Evolutionary conservation across 192 early-diverging fungal species (phyloP).

Genomic region (Pecoramyces ruminantium): DNA sequence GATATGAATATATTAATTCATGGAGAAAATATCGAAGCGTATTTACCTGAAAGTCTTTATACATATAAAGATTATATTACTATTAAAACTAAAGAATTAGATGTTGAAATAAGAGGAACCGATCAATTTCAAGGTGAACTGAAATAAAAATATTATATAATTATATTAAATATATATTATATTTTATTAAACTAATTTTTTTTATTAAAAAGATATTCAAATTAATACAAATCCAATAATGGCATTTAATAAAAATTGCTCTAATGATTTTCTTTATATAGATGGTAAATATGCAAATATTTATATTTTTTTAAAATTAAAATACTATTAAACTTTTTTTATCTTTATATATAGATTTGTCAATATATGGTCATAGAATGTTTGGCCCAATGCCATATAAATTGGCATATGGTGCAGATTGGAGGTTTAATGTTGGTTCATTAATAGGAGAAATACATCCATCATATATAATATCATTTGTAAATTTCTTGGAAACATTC

Average conservation of each 20-base stretch:
- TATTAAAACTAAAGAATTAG: neutral
- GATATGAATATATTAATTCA: neutral
- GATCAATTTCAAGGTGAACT: neutral
- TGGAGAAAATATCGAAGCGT: neutral
- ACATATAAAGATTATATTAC: neutral
- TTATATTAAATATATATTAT: too few species aligned
- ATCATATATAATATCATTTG: neutral
- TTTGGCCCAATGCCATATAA: neutral
- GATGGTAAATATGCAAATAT: neutral
- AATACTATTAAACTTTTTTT: too few species aligned
- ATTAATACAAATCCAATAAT: neutral
- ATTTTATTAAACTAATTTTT: neutral
- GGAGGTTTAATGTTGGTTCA: neutral
- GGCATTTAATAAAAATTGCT: neutral
- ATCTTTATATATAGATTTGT: neutral
- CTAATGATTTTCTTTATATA: neutral
- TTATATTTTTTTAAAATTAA: too few species aligned
- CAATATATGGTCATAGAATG: neutral
- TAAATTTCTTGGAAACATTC: neutral
- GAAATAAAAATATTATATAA: too few species aligned
- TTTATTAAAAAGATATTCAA: neutral
- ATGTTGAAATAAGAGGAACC: neutral
- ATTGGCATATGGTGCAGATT: neutral
- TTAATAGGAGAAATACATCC: neutral
- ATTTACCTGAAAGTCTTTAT: neutral